These are phyloP conservation scores for Paramecium primaurelia DNA, from an alignment of 73 alveolate genomes.

Conservation along the genomic window DNA sequence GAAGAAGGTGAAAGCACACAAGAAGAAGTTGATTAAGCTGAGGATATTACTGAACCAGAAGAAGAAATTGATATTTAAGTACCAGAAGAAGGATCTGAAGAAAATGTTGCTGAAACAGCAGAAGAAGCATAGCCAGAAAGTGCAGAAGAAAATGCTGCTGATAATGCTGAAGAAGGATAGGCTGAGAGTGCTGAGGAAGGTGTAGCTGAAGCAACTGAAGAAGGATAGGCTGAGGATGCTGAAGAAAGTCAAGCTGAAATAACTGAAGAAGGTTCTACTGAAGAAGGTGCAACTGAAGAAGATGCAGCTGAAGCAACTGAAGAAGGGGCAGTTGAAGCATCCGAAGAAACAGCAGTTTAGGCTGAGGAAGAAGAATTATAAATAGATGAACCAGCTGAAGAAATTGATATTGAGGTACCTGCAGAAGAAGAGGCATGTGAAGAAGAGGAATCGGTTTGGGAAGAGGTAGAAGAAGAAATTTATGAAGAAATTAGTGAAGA, in stretches of 20 bases:
- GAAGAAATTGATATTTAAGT: neutral
- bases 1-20: neutral
- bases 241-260: neutral
- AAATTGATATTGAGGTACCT: neutral
- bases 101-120: neutral
- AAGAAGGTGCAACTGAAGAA: neutral
- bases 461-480: neutral
- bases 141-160: neutral
- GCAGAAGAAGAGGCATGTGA: neutral
- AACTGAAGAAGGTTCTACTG: neutral
- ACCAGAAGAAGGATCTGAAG: neutral
- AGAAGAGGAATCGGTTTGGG: neutral
- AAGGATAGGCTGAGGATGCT: neutral
- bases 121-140: neutral
- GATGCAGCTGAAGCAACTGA: neutral
- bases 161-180: neutral
- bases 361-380: neutral
- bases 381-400: neutral
- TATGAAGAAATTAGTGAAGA: neutral
- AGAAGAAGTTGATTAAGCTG: neutral
- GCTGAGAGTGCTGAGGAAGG: neutral
- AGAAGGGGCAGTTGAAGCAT: neutral
- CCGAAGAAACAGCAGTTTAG: neutral
- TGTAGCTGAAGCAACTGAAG: neutral
- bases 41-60: neutral